These are phyloP conservation scores for Setomelanomma holmii DNA, from an alignment of 2,329 filamentous ascomycete genomes.

Conservation along the genomic window DNA sequence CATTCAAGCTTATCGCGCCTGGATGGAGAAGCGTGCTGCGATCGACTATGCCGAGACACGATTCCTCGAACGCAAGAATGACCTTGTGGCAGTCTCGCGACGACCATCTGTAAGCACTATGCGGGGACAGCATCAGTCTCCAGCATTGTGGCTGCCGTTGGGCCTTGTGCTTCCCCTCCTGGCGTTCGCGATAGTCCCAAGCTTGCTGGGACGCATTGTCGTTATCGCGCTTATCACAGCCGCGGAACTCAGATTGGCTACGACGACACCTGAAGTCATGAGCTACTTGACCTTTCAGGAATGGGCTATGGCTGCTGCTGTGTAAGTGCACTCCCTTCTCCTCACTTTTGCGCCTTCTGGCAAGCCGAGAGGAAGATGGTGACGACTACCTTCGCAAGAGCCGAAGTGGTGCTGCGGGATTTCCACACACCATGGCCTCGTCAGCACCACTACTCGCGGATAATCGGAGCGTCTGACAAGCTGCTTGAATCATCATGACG, in stretches of 20 bases:
- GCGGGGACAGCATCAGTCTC: conserved; percentile 29
- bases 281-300: conserved; percentile 47
- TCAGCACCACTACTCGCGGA: neutral
- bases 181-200: conserved; percentile 53
- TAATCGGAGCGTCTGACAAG: neutral
- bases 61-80: conserved; percentile 64
- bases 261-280: conserved; percentile 42
- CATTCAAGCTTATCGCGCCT: conserved; percentile 61
- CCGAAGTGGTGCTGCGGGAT: conserved; percentile 19
- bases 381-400: conserved; percentile 2
- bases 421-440: neutral
- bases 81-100: conserved; percentile 58
- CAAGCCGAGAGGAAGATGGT: neutral
- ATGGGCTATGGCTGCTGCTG: conserved; percentile 48
- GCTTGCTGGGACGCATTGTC: conserved; percentile 49
- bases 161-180: conserved; percentile 51
- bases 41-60: conserved; percentile 66
- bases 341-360: conserved; percentile 4
- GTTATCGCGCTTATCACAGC: conserved; percentile 49
- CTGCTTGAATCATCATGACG: conserved; percentile 1
- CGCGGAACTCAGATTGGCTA: conserved; percentile 44
- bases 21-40: conserved; percentile 61
- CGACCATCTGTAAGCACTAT: conserved; percentile 22
- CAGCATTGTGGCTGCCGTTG: conserved; percentile 46
- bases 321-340: conserved; percentile 46